Conservation (phyloP, 257 asterid species). For the Thymus mandschuricus region DNA sequence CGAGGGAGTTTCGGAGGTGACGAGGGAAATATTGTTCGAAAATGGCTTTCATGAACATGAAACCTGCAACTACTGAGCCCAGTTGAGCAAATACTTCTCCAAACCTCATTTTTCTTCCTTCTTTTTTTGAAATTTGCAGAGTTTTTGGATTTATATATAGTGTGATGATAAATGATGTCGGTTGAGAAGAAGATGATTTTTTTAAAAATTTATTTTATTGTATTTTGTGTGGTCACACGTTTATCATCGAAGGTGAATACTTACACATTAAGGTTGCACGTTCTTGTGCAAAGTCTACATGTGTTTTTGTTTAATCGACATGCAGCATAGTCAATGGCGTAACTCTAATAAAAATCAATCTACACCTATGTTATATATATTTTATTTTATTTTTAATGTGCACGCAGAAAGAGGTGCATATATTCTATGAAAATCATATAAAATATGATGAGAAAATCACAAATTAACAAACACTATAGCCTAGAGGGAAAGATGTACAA, state of each 20-base stretch:
- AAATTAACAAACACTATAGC: too few relatives aligned
- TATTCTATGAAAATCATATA: too few relatives aligned
- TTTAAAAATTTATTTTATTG: neutral
- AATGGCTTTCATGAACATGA: slow-evolving; percentile 38
- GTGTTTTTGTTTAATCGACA: neutral
- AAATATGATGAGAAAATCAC: neutral
- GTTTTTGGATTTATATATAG: neutral
- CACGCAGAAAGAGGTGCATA: too few relatives aligned
- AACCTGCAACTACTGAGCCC: slow-evolving; percentile 35
- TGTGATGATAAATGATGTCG: neutral
- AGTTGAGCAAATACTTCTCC: slow-evolving; percentile 36
- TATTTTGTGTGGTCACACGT: slow-evolving; percentile 15
- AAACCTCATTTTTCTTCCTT: slow-evolving; percentile 22
- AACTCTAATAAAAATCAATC: too few relatives aligned
- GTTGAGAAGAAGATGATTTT: neutral
- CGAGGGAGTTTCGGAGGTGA: slow-evolving; percentile 23
- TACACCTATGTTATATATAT: too few relatives aligned
- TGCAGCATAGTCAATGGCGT: neutral
- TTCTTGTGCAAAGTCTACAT: neutral
- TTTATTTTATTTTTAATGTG: too few relatives aligned
- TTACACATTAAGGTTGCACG: slow-evolving; percentile 18
- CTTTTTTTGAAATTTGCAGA: neutral
- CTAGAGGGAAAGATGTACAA: too few relatives aligned
- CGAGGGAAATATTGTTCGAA: slow-evolving; percentile 37
- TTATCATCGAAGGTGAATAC: slow-evolving; percentile 9